A percentile compares a stretch with the other conserved stretches of the same genome.
Conservation (phyloP, 768 basidiomycete genomes). For the Panellus pusillus region DNA sequence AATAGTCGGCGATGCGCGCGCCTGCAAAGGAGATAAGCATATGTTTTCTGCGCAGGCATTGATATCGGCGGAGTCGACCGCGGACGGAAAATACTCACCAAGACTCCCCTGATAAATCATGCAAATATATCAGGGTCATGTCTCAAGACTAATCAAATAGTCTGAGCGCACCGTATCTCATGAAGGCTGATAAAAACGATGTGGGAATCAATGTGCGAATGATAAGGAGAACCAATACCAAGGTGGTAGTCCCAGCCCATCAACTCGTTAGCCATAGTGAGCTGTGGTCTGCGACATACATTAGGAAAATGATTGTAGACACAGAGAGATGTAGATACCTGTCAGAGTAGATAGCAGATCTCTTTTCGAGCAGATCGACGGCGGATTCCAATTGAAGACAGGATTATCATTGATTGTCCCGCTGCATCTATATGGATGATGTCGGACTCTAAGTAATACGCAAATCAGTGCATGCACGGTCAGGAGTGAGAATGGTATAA, state of each 20-base stretch:
- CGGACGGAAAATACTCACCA: conserved; percentile 21
- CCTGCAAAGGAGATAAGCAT: conserved; percentile 11
- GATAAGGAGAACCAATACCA: conserved; percentile 11
- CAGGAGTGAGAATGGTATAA: background rate
- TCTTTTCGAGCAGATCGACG: conserved; percentile 35
- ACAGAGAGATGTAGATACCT: conserved; percentile 9
- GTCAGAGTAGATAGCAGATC: conserved; percentile 35
- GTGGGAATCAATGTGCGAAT: background rate
- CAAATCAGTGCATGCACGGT: too few relatives aligned
- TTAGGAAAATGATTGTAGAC: background rate
- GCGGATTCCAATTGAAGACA: conserved; percentile 34
- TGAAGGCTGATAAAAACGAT: conserved; percentile 4
- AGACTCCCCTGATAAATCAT: conserved; percentile 9
- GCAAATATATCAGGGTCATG: too few relatives aligned
- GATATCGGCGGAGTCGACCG: too few relatives aligned
- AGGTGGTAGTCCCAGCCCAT: conserved; percentile 25
- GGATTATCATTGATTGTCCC: conserved; percentile 28
- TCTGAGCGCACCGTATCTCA: conserved; percentile 19
- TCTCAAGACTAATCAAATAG: background rate
- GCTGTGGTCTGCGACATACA: conserved; percentile 5
- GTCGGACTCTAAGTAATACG: conserved; percentile 23
- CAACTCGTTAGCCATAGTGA: conserved; percentile 27
- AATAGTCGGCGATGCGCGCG: conserved; percentile 24
- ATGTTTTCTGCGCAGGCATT: too few relatives aligned
- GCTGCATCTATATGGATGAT: conserved; percentile 26